phyloP scores from a whole-genome alignment of 2,329 filamentous ascomycete genomes.

The Cercospora berteroae region DNA sequence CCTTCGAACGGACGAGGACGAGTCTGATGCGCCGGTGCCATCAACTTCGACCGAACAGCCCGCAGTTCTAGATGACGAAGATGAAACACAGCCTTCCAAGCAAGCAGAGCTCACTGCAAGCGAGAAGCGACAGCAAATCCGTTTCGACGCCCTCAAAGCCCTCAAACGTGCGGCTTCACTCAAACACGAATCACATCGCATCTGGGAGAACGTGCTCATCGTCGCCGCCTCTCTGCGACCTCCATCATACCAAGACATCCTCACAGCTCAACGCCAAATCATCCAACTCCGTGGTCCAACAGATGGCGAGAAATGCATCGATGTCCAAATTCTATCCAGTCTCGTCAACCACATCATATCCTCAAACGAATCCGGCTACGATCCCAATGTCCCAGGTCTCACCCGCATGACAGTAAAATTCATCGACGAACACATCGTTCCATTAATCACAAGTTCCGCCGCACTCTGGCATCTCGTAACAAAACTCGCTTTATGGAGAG shows the following conservation, averaged over 20 bases:
- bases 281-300: constrained; percentile 67
- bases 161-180: constrained; percentile 83
- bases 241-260: constrained; percentile 70
- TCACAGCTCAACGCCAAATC: constrained; percentile 71
- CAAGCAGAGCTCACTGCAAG: not conserved
- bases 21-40: constrained; percentile 4
- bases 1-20: constrained; percentile 42
- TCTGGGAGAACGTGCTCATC: constrained; percentile 95
- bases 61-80: constrained; percentile 35
- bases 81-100: constrained; percentile 24
- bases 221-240: constrained; percentile 76
- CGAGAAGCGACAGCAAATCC: constrained; percentile 55
- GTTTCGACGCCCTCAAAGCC: constrained; percentile 74
- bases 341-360: constrained; percentile 70
- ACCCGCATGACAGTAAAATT: constrained; percentile 66
- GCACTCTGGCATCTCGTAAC: constrained; percentile 75
- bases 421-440: constrained; percentile 71
- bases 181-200: constrained; percentile 82
- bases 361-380: constrained; percentile 44
- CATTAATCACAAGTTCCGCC: constrained; percentile 77
- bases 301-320: constrained; percentile 74
- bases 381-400: constrained; percentile 48
- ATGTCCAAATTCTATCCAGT: constrained; percentile 67
- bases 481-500: constrained; percentile 69
- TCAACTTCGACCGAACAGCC: constrained; percentile 17